Conservation (phyloP, 768 basidiomycete species). For the Clitopilus passeckerianus region DNA sequence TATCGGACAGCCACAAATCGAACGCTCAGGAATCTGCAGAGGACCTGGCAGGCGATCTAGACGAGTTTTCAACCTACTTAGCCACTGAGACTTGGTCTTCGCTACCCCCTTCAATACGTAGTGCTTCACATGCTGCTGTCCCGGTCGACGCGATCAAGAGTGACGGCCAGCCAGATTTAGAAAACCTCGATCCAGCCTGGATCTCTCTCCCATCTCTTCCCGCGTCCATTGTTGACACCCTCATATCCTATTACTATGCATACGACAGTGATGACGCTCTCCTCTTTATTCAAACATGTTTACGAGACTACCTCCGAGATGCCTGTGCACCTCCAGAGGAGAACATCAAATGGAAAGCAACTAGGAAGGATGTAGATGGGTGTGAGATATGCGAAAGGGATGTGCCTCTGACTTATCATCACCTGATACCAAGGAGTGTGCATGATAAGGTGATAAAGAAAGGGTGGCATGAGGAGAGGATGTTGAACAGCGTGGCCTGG, state of each 20-base stretch:
- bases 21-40: constrained; percentile 7
- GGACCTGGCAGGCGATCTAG: constrained; percentile 24
- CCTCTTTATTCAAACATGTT: constrained; percentile 32
- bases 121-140: constrained; percentile 33
- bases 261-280: constrained; percentile 34
- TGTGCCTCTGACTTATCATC: constrained; percentile 56
- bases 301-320: constrained; percentile 38
- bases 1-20: constrained; percentile 15
- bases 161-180: constrained; percentile 16
- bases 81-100: constrained; percentile 44
- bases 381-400: constrained; percentile 60
- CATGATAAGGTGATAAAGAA: constrained; percentile 54
- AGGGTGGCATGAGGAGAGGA: constrained; percentile 48
- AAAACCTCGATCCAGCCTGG: constrained; percentile 10
- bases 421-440: constrained; percentile 49
- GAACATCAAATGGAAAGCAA: constrained; percentile 35
- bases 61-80: constrained; percentile 51
- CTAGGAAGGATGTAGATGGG: constrained; percentile 35
- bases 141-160: constrained; percentile 14
- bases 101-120: constrained; percentile 29
- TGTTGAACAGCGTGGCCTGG: constrained; percentile 58
- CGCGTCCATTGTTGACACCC: constrained; percentile 39
- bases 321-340: constrained; percentile 44
- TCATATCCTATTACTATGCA: constrained; percentile 43
- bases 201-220: constrained; percentile 35